Evolutionary conservation across 2,329 filamentous ascomycete genomes (phyloP), one percentile per base, ranked within the genome.

Genomic region (Plectosphaerella plurivora): DNA sequence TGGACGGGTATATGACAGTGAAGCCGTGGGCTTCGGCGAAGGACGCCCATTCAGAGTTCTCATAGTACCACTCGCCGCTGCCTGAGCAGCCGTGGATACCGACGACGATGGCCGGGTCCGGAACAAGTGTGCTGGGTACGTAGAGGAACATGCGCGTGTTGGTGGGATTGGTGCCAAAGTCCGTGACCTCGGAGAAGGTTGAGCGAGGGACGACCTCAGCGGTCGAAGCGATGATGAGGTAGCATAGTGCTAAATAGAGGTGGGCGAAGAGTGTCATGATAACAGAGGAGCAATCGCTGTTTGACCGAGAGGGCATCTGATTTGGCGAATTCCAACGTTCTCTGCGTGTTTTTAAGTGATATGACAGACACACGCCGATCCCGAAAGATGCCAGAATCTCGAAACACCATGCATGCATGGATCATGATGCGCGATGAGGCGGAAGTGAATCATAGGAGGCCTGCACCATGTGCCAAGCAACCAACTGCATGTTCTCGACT

Each of bases 61-160:
- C 67, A 60, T 77, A 80, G 64, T 77, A 83, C 3, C 70, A 74
- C 54, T 73, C 64, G 2, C 76, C 82, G 2, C 74, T 77, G 16
- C 81, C 81, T 28, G 67, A 70, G 67, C 82, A 85, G 65, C 78
- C 81, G 66, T 84, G 76, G 54, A 80, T 70, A 6, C 76, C 80
- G 5, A 83, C 76, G 18, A 83, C 67, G 41, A 84, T 71, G 5
- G 71, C 71, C 0, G 78, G 77, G 11, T 69, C 75, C 2, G 72
- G 60, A 1, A 64, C 63, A 6, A 74, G 60, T 9, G 59, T 68
- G 50, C 67, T 62, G 2, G 71, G 71, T 6, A 68, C 63, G 45
- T 66, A 66, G 10, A 77, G 47, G 51, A 54, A 57, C 53, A 56
- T 57, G 35, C 54, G 50, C 10, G 55, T 53, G 37, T 51, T 51